Conservation (phyloP, 208 protist species). For the Leishmania martiniquensis region DNA sequence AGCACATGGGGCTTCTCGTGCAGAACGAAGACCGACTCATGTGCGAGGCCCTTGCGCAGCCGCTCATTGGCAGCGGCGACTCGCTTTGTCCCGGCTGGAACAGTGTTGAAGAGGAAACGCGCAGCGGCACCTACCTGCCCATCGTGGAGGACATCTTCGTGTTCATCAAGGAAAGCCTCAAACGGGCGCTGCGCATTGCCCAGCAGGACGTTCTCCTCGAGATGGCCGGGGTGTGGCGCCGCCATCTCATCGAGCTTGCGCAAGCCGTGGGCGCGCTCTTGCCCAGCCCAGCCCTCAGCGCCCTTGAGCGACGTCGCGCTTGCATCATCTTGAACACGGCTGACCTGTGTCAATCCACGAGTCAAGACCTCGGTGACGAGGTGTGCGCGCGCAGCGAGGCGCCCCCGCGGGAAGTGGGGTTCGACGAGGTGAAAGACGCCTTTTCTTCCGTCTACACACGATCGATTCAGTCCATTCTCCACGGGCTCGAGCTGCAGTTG, state of each 20-base stretch:
- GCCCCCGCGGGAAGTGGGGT: constrained; percentile 68
- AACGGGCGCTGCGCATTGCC: constrained; percentile 77
- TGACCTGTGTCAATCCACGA: constrained; percentile 80
- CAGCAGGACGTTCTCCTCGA: constrained; percentile 89
- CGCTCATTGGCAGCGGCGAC: constrained; percentile 81
- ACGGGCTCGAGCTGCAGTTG: constrained; percentile 56
- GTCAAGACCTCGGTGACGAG: constrained; percentile 76
- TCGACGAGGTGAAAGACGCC: constrained; percentile 73
- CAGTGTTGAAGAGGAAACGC: constrained; percentile 55
- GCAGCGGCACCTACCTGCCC: constrained; percentile 66
- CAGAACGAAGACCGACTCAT: constrained; percentile 86
- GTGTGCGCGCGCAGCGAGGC: constrained; percentile 72
- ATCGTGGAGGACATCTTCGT: constrained; percentile 91
- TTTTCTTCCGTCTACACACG: constrained; percentile 77
- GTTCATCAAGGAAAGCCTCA: constrained; percentile 91
- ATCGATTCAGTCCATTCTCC: constrained; percentile 66
- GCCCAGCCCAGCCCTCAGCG: constrained; percentile 38
- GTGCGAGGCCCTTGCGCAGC: constrained; percentile 82
- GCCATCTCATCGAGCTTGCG: constrained; percentile 71
- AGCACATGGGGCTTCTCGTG: constrained; percentile 84
- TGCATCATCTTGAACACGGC: constrained; percentile 92
- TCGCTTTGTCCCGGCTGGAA: constrained; percentile 73
- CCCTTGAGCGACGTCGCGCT: constrained; percentile 61
- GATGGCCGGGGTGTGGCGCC: constrained; percentile 84
- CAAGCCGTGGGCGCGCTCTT: constrained; percentile 42